Percentiles rank a stretch among this genome's conserved stretches.
Conservation (phyloP, 306 rosid genomes). For the Hippophae rhamnoides region DNA sequence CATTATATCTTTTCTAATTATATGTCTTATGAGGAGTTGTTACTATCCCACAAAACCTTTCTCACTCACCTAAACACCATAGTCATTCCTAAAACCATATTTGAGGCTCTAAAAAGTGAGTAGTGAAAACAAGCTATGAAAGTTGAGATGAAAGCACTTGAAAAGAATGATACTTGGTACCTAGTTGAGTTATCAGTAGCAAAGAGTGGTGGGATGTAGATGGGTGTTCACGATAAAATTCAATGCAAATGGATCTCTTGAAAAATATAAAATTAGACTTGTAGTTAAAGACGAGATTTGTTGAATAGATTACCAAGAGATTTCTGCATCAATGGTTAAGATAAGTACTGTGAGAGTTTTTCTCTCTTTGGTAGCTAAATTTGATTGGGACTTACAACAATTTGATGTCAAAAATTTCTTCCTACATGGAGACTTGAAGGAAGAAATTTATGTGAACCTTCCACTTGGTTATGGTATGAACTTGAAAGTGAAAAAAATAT, state of each 20-base stretch:
- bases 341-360: not conserved
- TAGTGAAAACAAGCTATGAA: not conserved
- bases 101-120: not conserved
- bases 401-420: not conserved
- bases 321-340: not conserved
- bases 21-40: not conserved
- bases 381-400: not conserved
- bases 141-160: not conserved
- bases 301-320: too few relatives aligned
- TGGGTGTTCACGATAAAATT: not conserved
- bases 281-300: too few relatives aligned
- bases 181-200: not conserved
- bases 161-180: not conserved
- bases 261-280: too few relatives aligned
- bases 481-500: not conserved
- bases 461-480: not conserved
- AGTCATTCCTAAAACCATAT: not conserved
- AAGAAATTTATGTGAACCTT: too few relatives aligned
- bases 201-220: not conserved
- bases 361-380: not conserved
- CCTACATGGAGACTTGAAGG: not conserved
- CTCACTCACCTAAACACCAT: not conserved
- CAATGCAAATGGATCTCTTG: not conserved
- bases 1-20: not conserved
- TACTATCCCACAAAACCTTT: not conserved